These are phyloP conservation scores for Suillus occidentalis DNA, from an alignment of 768 basidiomycete genomes.

Conservation along the genomic window DNA sequence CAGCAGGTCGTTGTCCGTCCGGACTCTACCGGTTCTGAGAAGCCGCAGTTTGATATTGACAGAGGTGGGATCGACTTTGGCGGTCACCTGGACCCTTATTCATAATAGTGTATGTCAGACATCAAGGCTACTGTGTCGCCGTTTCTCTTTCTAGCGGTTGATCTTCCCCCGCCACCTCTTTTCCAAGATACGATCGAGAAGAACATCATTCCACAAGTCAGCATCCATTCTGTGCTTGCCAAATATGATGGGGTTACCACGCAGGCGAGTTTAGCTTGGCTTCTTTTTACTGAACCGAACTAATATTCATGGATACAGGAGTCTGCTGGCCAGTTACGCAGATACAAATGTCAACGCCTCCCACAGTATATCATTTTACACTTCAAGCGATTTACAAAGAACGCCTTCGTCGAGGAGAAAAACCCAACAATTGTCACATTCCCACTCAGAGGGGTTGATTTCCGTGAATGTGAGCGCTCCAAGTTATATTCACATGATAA, in stretches of 20 bases:
- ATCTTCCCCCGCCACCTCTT: constrained; percentile 94
- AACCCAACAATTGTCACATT: constrained; percentile 99
- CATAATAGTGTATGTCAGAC: constrained; percentile 49
- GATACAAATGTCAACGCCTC: constrained; percentile 87
- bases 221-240: constrained; percentile 81
- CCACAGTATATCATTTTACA: constrained; percentile 93
- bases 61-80: constrained; percentile 59
- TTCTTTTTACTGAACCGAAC: constrained; percentile 8
- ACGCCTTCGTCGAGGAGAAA: constrained; percentile 96
- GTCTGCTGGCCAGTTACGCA: constrained; percentile 77
- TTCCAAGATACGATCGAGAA: constrained; percentile 97
- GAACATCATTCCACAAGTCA: constrained; percentile 98
- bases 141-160: constrained; percentile 93
- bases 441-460: constrained; percentile 89
- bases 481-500: constrained; percentile 22
- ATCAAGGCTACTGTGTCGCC: constrained; percentile 84
- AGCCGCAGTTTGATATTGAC: constrained; percentile 91
- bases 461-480: constrained; percentile 76
- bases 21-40: constrained; percentile 71
- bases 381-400: constrained; percentile 96
- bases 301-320: constrained; percentile 50
- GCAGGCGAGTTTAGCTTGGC: constrained; percentile 54
- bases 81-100: constrained; percentile 15
- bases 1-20: constrained; percentile 89
- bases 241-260: constrained; percentile 94